Percentiles rank a stretch among this genome's conserved stretches.
phyloP scores from a whole-genome alignment of 441 rosid genomes.

The Erodium moschatum region DNA sequence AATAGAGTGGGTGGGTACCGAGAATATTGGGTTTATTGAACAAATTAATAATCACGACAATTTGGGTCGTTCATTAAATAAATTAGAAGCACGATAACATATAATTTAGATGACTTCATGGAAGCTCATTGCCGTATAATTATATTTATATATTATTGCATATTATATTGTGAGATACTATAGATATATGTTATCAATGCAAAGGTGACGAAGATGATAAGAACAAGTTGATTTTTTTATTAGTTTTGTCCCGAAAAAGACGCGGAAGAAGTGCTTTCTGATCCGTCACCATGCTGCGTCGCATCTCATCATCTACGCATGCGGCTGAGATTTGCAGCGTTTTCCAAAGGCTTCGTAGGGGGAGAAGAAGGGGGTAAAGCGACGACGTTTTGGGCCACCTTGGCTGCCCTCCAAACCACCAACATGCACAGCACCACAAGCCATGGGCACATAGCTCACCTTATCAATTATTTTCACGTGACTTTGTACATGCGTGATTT shows the following conservation, averaged over 20 bases:
- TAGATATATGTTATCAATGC: background rate
- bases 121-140: background rate
- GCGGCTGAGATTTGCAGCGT: background rate
- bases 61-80: background rate
- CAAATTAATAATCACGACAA: background rate
- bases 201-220: constrained; percentile 1
- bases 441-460: background rate
- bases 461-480: background rate
- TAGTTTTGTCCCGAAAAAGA: background rate
- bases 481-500: too few species aligned
- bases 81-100: background rate
- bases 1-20: background rate
- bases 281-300: background rate
- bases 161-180: too few species aligned
- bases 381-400: background rate
- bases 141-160: background rate
- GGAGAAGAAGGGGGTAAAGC: too few species aligned
- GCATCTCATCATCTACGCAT: background rate
- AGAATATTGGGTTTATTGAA: background rate
- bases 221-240: background rate
- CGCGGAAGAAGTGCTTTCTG: background rate
- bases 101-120: background rate
- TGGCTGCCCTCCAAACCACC: background rate
- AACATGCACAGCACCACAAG: background rate
- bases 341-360: background rate